Conservation (phyloP, 2,329 filamentous ascomycete genomes). For the Sarocladium brachiariae region DNA sequence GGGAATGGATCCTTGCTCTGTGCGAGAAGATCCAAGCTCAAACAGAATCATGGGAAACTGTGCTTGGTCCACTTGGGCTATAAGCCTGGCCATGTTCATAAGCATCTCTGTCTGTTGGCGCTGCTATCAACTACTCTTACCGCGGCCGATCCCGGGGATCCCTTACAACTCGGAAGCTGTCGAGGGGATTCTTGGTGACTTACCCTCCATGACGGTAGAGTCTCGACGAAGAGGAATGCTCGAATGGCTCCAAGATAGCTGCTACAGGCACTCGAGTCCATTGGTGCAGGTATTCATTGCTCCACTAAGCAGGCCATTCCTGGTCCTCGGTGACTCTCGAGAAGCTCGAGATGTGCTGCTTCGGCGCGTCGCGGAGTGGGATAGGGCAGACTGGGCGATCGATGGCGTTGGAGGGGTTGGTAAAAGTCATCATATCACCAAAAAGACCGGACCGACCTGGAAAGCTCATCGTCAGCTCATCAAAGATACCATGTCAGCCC, state of each 20-base stretch:
- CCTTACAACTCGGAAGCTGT: slow-evolving; percentile 34
- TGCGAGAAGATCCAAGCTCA: no score
- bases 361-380: slow-evolving; percentile 35
- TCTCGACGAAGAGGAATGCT: slow-evolving; percentile 9
- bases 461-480: slow-evolving; percentile 27
- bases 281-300: slow-evolving; percentile 41
- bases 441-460: slow-evolving; percentile 23
- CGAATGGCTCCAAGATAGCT: slow-evolving; percentile 22
- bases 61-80: background rate
- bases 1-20: no score
- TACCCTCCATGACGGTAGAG: slow-evolving; percentile 18
- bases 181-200: slow-evolving; percentile 32
- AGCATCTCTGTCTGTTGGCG: background rate
- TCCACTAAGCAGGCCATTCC: slow-evolving; percentile 34
- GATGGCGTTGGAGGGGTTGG: slow-evolving; percentile 26
- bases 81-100: background rate
- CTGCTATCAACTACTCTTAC: slow-evolving; percentile 21
- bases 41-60: no score
- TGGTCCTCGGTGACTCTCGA: slow-evolving; percentile 33
- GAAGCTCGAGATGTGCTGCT: slow-evolving; percentile 38
- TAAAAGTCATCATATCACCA: slow-evolving; percentile 27
- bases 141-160: slow-evolving; percentile 37
- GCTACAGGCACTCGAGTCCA: slow-evolving; percentile 28
- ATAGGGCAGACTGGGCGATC: slow-evolving; percentile 29
- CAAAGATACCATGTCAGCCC: slow-evolving; percentile 31